Conservation (phyloP, 345 rosid genomes). For the Aegle marmelos region DNA sequence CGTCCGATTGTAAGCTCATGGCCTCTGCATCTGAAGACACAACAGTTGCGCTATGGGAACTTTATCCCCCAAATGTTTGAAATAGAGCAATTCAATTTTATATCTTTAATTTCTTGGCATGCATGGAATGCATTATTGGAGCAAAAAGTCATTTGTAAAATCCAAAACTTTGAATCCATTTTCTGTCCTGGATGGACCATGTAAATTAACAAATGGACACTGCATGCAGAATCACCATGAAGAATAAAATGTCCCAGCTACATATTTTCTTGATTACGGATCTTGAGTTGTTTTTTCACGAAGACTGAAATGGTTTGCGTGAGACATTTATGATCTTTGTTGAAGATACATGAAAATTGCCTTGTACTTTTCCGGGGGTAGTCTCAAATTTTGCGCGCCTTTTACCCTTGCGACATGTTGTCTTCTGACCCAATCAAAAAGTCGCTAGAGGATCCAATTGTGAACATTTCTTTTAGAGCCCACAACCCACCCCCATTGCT, state of each 20-base stretch:
- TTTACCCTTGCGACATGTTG: not conserved
- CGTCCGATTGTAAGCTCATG: slow-evolving; percentile 64
- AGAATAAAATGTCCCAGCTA: not conserved
- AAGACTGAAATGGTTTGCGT: not conserved
- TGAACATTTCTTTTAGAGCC: not conserved
- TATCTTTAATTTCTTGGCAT: not conserved
- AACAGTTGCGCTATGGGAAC: slow-evolving; percentile 83
- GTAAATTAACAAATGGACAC: not conserved
- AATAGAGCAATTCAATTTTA: not conserved
- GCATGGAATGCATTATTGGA: not conserved
- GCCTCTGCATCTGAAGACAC: slow-evolving; percentile 88
- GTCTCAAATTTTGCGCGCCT: not conserved
- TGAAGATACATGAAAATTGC: not conserved
- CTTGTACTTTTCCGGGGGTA: not conserved
- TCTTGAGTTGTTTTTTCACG: not conserved
- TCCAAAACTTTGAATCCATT: not conserved
- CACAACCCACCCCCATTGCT: not conserved
- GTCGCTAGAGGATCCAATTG: too few species aligned
- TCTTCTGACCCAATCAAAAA: not conserved
- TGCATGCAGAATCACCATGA: not conserved
- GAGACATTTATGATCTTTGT: not conserved
- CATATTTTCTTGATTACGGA: not conserved
- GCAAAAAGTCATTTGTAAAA: not conserved
- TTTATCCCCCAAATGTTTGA: slow-evolving; percentile 62
- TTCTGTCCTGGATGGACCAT: not conserved